Percentiles rank a stretch among this genome's conserved stretches.
Evolutionary conservation across 768 basidiomycete species (phyloP).

Genomic region (Strobilomyces echinocephalus): DNA sequence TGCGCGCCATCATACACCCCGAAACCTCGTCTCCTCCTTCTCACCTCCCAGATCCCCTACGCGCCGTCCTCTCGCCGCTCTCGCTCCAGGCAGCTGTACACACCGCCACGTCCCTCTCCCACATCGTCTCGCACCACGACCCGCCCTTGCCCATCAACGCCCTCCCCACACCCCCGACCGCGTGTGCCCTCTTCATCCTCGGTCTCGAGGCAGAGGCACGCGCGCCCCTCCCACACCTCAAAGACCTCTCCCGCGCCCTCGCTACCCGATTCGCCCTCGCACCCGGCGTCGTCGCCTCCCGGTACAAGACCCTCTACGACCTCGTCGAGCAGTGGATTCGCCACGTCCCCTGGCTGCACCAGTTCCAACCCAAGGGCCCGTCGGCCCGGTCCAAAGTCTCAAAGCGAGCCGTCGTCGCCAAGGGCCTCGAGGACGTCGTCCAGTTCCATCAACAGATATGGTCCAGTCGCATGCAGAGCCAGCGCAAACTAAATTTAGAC

Average conservation of each 20-base stretch:
- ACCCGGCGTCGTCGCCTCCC: slow-evolving; percentile 56
- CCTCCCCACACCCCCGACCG: slow-evolving; percentile 45
- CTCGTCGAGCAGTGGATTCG: slow-evolving; percentile 53
- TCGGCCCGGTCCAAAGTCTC: slow-evolving; percentile 55
- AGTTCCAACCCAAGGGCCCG: slow-evolving; percentile 40
- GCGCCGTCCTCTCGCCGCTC: slow-evolving; percentile 36
- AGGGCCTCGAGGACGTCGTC: slow-evolving; percentile 65
- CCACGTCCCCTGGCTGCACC: slow-evolving; percentile 71
- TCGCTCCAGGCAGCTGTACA: slow-evolving; percentile 37
- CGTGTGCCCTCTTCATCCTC: slow-evolving; percentile 66
- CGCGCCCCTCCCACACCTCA: slow-evolving; percentile 46
- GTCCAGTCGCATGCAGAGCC: slow-evolving; percentile 36
- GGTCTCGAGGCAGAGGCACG: slow-evolving; percentile 65
- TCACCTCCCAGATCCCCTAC: slow-evolving; percentile 31
- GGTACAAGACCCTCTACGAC: slow-evolving; percentile 65
- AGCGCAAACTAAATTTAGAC: slow-evolving; percentile 34
- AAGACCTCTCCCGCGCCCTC: slow-evolving; percentile 53
- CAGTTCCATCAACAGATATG: slow-evolving; percentile 63
- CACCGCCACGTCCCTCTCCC: slow-evolving; percentile 45
- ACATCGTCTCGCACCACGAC: slow-evolving; percentile 36
- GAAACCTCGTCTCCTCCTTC: slow-evolving; percentile 21
- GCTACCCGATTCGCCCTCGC: slow-evolving; percentile 47
- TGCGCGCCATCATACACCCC: slow-evolving; percentile 38
- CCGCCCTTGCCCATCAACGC: slow-evolving; percentile 38
- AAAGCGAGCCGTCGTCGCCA: slow-evolving; percentile 61